Percentiles rank a stretch among this genome's conserved stretches.
Conservation (phyloP, 192 early-diverging fungal species). For the Gonapodya prolifera region DNA sequence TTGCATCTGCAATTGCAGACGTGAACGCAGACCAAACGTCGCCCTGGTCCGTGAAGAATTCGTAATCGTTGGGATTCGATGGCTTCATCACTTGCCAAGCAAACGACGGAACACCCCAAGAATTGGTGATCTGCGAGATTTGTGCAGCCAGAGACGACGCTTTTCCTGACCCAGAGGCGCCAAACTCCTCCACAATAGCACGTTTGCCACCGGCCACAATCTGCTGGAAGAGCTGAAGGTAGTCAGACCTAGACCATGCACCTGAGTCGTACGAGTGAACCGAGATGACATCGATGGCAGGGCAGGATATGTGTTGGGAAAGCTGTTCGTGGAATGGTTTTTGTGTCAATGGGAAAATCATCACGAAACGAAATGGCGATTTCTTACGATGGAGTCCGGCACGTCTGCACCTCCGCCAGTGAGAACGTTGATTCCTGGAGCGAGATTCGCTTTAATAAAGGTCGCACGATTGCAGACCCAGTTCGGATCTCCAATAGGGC, state of each 20-base stretch:
- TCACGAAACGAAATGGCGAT: too few relatives aligned
- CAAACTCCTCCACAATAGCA: too few relatives aligned
- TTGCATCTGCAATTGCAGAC: too few relatives aligned
- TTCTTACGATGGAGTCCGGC: neutral
- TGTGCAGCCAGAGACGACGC: conserved; percentile 1
- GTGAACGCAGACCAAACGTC: conserved; percentile 8
- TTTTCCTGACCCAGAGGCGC: conserved; percentile 4
- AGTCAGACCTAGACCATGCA: neutral
- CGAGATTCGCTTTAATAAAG: neutral
- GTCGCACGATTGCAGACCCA: conserved; percentile 16
- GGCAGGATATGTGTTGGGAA: conserved; percentile 12
- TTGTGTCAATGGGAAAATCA: too few relatives aligned
- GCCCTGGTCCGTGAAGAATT: conserved; percentile 11
- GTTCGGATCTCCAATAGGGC: conserved; percentile 10
- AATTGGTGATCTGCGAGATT: too few relatives aligned
- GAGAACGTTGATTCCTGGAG: conserved; percentile 2
- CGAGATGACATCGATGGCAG: conserved; percentile 10
- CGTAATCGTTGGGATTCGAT: conserved; percentile 8
- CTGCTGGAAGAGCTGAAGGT: too few relatives aligned
- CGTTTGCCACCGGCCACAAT: too few relatives aligned
- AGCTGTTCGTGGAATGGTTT: too few relatives aligned
- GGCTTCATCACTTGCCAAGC: conserved; percentile 10
- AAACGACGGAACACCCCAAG: conserved; percentile 11
- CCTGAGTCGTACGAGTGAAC: conserved; percentile 12
- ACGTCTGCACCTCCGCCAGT: conserved; percentile 15